Evolutionary conservation across 768 basidiomycete genomes (phyloP), one percentile per base, ranked within the genome.

Genomic region (Boletus rubropictus): DNA sequence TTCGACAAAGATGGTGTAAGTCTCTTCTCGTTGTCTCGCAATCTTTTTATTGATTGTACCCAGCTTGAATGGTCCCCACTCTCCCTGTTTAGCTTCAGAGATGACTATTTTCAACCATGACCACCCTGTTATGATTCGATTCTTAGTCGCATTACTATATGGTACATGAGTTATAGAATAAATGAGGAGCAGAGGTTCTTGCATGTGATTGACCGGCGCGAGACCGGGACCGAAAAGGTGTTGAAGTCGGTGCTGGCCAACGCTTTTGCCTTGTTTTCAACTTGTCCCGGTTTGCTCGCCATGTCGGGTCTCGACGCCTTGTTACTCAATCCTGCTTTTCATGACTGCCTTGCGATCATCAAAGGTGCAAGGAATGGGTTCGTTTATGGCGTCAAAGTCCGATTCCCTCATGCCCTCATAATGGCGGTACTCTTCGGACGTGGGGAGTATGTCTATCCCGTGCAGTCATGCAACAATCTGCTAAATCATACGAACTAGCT

Each of bases 361-460:
- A 99, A 99, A 66, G 95, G 96, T 36, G 89, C 91, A 27, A 79
- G 90, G 34, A 92, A 92, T 62, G 91, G 91, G 5, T 78, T 91
- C 50, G 86, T 92, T 8, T 93, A 92, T 57, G 90, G 90, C 31
- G 86, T 85, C 56, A 91, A 92, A 69, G 86, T 95, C 52, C 74
- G 92, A 35, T 94, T 95, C 59, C 95, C 95, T 32, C 95, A 98
- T 77, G 95, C 95, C 1, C 72, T 98, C 24, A 85, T 98, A 41
- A 97, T 97, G 94, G 87, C 92, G 20, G 79, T 96, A 50, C 73
- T 98, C 34, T 98, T 97, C 60, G 91, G 92, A 27, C 79, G 85
- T 39, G 92, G 92, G 72, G 80, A 88, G 91, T 96, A 57, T 66
- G 90, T 80, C 5, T 9, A 22, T n/a, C 43, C 18, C 28, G 12